These are phyloP conservation scores for Sclerotinia glacialis DNA, from an alignment of 2,329 filamentous ascomycete species.

Conservation along the genomic window DNA sequence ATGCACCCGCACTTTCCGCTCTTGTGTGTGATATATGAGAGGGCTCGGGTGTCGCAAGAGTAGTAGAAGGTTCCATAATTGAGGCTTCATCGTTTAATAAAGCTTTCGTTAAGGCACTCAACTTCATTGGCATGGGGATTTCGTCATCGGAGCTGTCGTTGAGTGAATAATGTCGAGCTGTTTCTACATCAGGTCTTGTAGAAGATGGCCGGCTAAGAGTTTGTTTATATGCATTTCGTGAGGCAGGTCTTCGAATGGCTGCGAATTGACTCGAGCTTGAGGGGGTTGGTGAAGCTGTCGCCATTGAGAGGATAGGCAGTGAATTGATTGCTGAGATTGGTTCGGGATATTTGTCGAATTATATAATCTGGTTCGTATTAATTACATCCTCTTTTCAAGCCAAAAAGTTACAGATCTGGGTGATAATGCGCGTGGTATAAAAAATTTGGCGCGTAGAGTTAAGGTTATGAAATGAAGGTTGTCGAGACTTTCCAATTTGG, in stretches of 20 bases:
- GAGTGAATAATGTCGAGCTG: slow-evolving; percentile 49
- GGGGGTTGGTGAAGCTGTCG: slow-evolving; percentile 55
- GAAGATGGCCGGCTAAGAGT: slow-evolving; percentile 46
- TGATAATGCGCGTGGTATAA: slow-evolving; percentile 33
- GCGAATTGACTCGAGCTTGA: slow-evolving; percentile 49
- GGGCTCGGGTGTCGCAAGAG: slow-evolving; percentile 28
- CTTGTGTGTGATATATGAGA: slow-evolving; percentile 26
- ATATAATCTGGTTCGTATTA: slow-evolving; percentile 26
- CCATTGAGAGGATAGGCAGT: slow-evolving; percentile 42
- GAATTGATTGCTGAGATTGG: slow-evolving; percentile 15
- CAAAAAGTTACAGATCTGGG: slow-evolving; percentile 24
- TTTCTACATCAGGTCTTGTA: slow-evolving; percentile 26
- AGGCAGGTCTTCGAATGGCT: slow-evolving; percentile 52
- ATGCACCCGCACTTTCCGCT: slow-evolving; percentile 24
- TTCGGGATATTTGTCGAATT: slow-evolving; percentile 21
- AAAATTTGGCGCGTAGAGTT: slow-evolving; percentile 4
- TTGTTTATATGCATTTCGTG: slow-evolving; percentile 52
- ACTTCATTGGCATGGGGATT: slow-evolving; percentile 81
- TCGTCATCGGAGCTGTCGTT: slow-evolving; percentile 95
- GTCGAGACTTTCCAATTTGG: neutral
- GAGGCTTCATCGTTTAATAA: slow-evolving; percentile 62
- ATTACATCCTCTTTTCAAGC: slow-evolving; percentile 29
- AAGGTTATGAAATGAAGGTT: slow-evolving; percentile 1
- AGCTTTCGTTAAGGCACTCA: slow-evolving; percentile 88
- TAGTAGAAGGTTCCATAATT: slow-evolving; percentile 31